Percentiles rank a stretch among this genome's conserved stretches.
Conservation (phyloP, 2,329 filamentous ascomycete species). For the Sporothrix mexicana region DNA sequence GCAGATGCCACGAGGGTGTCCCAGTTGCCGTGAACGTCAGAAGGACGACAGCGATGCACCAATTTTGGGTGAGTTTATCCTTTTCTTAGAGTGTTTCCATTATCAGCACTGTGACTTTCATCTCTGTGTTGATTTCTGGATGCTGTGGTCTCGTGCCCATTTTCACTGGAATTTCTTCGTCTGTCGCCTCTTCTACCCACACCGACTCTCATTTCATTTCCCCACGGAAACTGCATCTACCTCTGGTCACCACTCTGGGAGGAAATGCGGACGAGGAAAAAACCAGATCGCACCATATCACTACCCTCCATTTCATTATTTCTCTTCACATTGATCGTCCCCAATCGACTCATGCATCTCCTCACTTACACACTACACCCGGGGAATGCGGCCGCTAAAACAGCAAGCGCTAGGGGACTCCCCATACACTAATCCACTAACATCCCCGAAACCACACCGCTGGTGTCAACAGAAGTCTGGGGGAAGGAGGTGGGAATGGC, state of each 20-base stretch:
- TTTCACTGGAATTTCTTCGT: not conserved
- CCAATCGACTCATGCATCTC: not conserved
- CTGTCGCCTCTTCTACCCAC: not conserved
- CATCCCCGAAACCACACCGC: conserved; percentile 1
- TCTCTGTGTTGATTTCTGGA: conserved; percentile 1
- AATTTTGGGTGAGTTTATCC: conserved; percentile 17
- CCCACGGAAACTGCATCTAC: not conserved
- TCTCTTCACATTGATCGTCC: not conserved
- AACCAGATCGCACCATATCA: not conserved
- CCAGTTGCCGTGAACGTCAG: conserved; percentile 25
- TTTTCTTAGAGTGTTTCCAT: not conserved
- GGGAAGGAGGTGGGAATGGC: not conserved
- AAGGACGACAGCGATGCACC: conserved; percentile 17
- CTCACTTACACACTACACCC: not conserved
- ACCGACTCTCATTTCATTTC: not conserved
- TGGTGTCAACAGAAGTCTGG: conserved; percentile 1
- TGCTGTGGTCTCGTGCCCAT: not conserved
- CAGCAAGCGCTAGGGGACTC: conserved; percentile 7
- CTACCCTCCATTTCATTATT: not conserved
- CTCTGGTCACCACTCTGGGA: conserved; percentile 8
- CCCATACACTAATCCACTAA: not conserved
- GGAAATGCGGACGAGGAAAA: not conserved
- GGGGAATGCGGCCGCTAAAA: conserved; percentile 21
- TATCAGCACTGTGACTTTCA: not conserved
- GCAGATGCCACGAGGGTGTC: conserved; percentile 29